Base-by-base conservation (phyloP, 2,329 filamentous ascomycete species). In the Zymoseptoria tritici region DNA sequence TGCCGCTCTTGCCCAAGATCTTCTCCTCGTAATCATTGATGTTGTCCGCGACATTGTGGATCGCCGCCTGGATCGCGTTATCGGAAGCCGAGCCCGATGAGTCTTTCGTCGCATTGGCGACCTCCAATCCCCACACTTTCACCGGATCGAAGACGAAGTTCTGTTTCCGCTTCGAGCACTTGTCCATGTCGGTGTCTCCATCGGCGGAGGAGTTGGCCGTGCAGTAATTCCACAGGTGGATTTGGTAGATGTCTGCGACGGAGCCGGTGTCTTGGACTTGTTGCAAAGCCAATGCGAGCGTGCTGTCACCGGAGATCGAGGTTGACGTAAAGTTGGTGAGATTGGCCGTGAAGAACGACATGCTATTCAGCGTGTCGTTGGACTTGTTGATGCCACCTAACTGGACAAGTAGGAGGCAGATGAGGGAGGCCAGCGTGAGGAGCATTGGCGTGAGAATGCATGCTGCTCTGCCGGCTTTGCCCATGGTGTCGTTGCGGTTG, bases 151-250 rank as follows among this genome's bases (percentile, higher is more conserved):
- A 83, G 68, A 88, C 91, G 85, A 90, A 99, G 76, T 90, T 80
- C 68, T 87, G 86, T 73, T 87, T 78, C 57, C 86, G 81, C 67
- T 85, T 80, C 57, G 85, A 87, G 83, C 93, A 97, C 67, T 81
- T 76, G 51, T 75, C 76, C 66, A 82, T 74, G 16, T 75, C 74
- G 65, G 79, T 80, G 29, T 66, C 62, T 11, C 20, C 52, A 29
- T 24, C 3, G 22, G 22, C 29, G 59, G 72, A 70, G 54, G 72
- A 79, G 65, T 82, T 81, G 66, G 79, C 74, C 55, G 81, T 76
- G 83, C 94, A 97, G 82, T 91, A 96, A 72, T 88, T 89, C 89
- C 90, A 96, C 46, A 97, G 81, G 71, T 83, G 85, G 71, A 97
- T 81, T 62, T 89, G 83, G 82, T 97, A 97, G 70, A 85, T 81